Evolutionary conservation across 176 grass and related monocot genomes (phyloP), one percentile per base, ranked within the genome.

Genomic region (Ananas comosus): DNA sequence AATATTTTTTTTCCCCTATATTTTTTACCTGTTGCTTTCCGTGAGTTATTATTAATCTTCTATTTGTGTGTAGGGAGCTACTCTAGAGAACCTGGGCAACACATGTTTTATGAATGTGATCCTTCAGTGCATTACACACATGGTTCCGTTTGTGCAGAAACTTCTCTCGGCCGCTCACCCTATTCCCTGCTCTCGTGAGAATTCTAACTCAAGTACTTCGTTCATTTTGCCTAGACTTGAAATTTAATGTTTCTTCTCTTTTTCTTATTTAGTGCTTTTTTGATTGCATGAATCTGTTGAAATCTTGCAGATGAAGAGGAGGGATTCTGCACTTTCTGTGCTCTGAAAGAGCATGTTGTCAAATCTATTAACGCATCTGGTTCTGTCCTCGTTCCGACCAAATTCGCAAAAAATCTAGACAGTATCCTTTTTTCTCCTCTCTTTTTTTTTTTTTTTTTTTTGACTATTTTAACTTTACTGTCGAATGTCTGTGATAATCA

Each of bases 41-140:
- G 33, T 42, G 33, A 42, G 33, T 42, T 42, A 42, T 42, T 7
- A 42, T 66, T 74, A 29, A 66, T 50, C 50, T 66, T 64, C 24
- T 13, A 51, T 27, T 11, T 22, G 49, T 75, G 24, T 74, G 53
- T 67, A 99, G 94, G 94, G 89, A 64, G 89, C 94, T 72, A 80
- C 79, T 78, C 94, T 99, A 64, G 49, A 63, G 42, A 99, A 99
- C 81, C 78, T 99, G 77, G 94, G 89, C 47, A 93, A 99, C 79
- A 99, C 94, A 51, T 91, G 89, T 73, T 99, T 93, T 68, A 51
- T 99, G 22, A 99, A 99, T 65, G 72, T 84, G 53, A 84, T 80
- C 56, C 89, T 99, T 57, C 94, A 99, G 66, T 99, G 94, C 78
- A 87, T 99, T 29, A 90, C 90, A 50, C 94, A 99, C 65, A 99